Base-by-base conservation (phyloP, 441 rosid genomes). In the Sinapis alba region DNA sequence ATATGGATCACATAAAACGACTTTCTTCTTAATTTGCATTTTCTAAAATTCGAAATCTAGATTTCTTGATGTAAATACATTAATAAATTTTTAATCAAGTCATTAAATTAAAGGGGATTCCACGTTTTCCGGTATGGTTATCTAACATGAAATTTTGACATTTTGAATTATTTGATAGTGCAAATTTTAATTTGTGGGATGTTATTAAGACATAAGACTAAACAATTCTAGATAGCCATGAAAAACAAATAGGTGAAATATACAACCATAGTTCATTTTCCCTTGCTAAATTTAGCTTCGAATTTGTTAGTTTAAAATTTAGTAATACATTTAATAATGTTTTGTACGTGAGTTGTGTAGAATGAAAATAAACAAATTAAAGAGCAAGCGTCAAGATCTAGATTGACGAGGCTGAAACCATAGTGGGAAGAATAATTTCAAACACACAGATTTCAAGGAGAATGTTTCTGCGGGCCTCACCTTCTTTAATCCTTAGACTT, bases 371-470 rank as follows among this genome's bases (percentile, higher is more conserved):
- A 56, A n/a, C 15, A 12, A 6, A 65, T 15, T 0, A 57, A 47
- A 10, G 43, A 12, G 69, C 57, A 66, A 51, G 53, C 51, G 73
- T 78, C 69, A 50, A 78, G 74, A 78, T 78, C 78, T 73, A 62
- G 74, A 73, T 73, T 54, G 81, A 68, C 69, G 81, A 67, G 72
- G 64, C n/a, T 30, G 59, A 72, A 72, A 66, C 70, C 54, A 72
- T 67, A 72, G 81, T 78, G 81, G 81, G 56, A 54, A 18, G 78
- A 54, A 78, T 78, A 13, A 78, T 78, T 73, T 68, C 78, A 43
- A 28, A 54, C 67, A 68, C 81, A 73, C 78, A 57, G 78, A 73
- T 68, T 73, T 78, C 81, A 57, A 78, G 71, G 81, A 73, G 81
- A 78, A 78, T 73, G 81, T 78, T 78, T 62, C 0, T 30, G 23